A percentile compares a stretch with the other conserved stretches of the same genome.
Evolutionary conservation across 1,139 yeast genomes (phyloP).

Genomic region (Candida labiduridarum): DNA sequence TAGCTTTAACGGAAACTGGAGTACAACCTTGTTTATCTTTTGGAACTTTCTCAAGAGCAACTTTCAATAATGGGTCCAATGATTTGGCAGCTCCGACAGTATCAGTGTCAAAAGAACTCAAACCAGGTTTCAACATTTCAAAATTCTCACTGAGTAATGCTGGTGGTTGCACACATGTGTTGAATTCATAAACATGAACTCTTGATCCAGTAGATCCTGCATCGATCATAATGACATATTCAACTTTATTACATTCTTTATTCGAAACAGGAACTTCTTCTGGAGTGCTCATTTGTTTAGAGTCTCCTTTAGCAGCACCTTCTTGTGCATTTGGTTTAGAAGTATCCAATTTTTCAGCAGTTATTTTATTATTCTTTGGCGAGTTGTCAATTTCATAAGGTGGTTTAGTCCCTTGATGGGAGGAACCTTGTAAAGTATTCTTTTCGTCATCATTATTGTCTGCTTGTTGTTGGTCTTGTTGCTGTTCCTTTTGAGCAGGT

Average conservation of each 20-base stretch:
- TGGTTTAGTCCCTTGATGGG: conserved; percentile 37
- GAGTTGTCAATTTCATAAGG: conserved; percentile 28
- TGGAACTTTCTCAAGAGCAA: conserved; percentile 80
- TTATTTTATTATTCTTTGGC: conserved; percentile 19
- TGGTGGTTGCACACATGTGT: conserved; percentile 84
- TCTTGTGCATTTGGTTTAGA: conserved; percentile 1
- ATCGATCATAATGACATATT: conserved; percentile 83
- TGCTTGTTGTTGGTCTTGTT: conserved; percentile 1
- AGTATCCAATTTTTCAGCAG: conserved; percentile 26
- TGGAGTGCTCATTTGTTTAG: conserved; percentile 7
- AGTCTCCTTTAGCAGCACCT: background rate
- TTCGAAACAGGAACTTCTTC: conserved; percentile 2
- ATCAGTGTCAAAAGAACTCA: conserved; percentile 82
- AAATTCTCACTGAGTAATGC: conserved; percentile 75
- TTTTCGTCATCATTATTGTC: conserved; percentile 24
- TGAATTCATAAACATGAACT: conserved; percentile 89
- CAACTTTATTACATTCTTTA: conserved; percentile 31
- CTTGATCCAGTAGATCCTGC: conserved; percentile 98
- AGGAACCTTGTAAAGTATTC: conserved; percentile 38
- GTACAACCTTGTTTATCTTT: conserved; percentile 72
- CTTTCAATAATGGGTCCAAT: conserved; percentile 73
- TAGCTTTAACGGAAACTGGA: conserved; percentile 95
- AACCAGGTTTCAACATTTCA: conserved; percentile 90
- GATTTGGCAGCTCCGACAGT: conserved; percentile 84
- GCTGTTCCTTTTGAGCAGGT: background rate